Percentiles rank a stretch among this genome's conserved stretches.
These are phyloP conservation scores for Ogataea salicorniae DNA, from an alignment of 805 yeast species.

Conservation along the genomic window DNA sequence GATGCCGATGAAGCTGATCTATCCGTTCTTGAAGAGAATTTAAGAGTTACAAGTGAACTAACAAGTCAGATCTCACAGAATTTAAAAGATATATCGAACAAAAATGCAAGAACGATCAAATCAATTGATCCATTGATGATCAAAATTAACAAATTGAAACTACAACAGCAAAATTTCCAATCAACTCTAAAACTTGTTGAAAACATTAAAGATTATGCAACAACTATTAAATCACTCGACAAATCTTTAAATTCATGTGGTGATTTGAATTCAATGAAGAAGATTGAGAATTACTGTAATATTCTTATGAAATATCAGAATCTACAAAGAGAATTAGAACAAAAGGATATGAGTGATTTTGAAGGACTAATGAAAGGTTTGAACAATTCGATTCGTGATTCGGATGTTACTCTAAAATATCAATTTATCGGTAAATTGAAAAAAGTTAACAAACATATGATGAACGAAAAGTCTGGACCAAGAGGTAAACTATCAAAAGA, in stretches of 20 bases:
- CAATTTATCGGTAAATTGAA: conserved; percentile 43
- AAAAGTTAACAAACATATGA: conserved; percentile 31
- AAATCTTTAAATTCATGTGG: conserved; percentile 27
- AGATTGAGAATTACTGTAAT: conserved; percentile 39
- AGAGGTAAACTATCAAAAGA: conserved; percentile 36
- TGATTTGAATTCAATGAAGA: conserved; percentile 28
- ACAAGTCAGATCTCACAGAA: conserved; percentile 52
- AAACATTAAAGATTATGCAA: conserved; percentile 45
- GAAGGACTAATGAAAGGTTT: conserved; percentile 63
- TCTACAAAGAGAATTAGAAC: conserved; percentile 11
- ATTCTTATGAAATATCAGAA: conserved; percentile 32
- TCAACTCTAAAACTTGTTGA: conserved; percentile 44
- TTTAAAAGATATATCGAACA: conserved; percentile 46
- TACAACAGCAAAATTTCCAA: conserved; percentile 53
- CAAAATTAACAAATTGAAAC: conserved; percentile 52
- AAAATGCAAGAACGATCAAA: conserved; percentile 50
- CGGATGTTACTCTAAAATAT: conserved; percentile 49
- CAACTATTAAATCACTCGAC: conserved; percentile 29
- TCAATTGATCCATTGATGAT: conserved; percentile 69
- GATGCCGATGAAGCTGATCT: conserved; percentile 81
- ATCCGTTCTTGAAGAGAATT: conserved; percentile 71
- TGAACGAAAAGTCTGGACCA: conserved; percentile 19
- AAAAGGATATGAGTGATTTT: conserved; percentile 41
- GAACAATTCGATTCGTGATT: conserved; percentile 47
- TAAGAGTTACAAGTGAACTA: conserved; percentile 52